Conservation (phyloP, 768 basidiomycete genomes). For the Suillus discolor region DNA sequence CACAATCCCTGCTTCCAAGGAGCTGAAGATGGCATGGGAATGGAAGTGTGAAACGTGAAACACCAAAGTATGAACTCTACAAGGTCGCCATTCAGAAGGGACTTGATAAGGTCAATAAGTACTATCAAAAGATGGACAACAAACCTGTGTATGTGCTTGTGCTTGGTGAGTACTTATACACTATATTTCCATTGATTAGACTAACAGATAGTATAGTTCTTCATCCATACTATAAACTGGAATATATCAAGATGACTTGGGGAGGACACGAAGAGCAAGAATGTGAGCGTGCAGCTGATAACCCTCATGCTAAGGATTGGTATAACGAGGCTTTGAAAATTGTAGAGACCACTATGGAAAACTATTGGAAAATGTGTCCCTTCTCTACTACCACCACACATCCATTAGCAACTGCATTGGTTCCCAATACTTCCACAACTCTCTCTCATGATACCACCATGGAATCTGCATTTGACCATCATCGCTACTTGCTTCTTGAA, state of each 20-base stretch:
- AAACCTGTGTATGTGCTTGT: too few species aligned
- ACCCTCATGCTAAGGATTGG: conserved; percentile 18
- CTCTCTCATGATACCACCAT: background rate
- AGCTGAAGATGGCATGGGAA: too few species aligned
- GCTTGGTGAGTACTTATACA: too few species aligned
- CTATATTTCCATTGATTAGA: too few species aligned
- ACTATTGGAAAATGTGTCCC: conserved; percentile 6
- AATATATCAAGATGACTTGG: conserved; percentile 22
- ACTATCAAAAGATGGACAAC: too few species aligned
- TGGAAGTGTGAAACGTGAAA: too few species aligned
- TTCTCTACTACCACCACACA: background rate
- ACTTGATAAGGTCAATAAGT: too few species aligned
- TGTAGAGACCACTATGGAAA: conserved; percentile 7
- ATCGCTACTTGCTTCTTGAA: background rate
- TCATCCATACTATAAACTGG: conserved; percentile 15
- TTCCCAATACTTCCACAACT: too few species aligned
- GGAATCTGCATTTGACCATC: background rate
- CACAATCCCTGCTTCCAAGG: too few species aligned
- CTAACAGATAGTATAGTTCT: conserved; percentile 2
- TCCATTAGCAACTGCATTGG: background rate
- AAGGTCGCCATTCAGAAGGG: too few species aligned
- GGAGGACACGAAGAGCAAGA: conserved; percentile 13
- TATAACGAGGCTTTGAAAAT: conserved; percentile 14
- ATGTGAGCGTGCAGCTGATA: conserved; percentile 3
- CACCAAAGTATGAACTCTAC: too few species aligned